Evolutionary conservation across 345 rosid species (phyloP), one percentile per base, ranked within the genome.

Genomic region (Rhodamnia argentea): DNA sequence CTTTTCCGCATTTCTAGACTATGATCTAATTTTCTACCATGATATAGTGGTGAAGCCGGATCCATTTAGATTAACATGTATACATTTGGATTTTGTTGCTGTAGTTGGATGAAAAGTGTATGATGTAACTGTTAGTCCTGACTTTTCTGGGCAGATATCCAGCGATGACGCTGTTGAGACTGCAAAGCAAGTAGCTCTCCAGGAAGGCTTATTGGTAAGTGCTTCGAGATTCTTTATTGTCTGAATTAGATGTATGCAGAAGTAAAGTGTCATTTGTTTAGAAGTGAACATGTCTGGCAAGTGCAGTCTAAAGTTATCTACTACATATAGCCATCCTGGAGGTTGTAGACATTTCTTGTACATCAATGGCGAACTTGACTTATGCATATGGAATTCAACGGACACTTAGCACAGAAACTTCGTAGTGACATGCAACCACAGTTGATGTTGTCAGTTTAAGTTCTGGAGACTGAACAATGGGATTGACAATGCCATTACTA

Each of bases 131-230:
- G 56, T 82, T 47, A 24, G 37, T 3, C 6, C 59, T 54, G 24
- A 83, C 57, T 29, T 54, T 50, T 27, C 86, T 83, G 86, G 85
- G 84, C 90, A 97, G 99, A 92, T 97, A 88, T 92, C 99, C 59
- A 95, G 99, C 88, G 96, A 94, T 85, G 99, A 95, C 87, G 96
- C 99, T 87, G 91, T 97, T 89, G 98, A 96, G 91, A 95, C 95
- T n/a, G 96, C 99, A 59, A 97, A 95, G 91, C 98, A 97, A 91
- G 86, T 97, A 90, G 99, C 99, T 47, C 95, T 96, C 29, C 95
- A 95, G 87, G 98, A 97, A 93, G 99, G 99, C 89, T 91, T 97
- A 93, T 86, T 97, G 97, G 99, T 97, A 83, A 92, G 98, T 93
- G 84, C 62, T 85, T 62, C 18, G 81, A 37, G 26, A 70, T 70